Evolutionary conservation across 495 filamentous ascomycete species (phyloP).

Genomic region (Collariella sp.): DNA sequence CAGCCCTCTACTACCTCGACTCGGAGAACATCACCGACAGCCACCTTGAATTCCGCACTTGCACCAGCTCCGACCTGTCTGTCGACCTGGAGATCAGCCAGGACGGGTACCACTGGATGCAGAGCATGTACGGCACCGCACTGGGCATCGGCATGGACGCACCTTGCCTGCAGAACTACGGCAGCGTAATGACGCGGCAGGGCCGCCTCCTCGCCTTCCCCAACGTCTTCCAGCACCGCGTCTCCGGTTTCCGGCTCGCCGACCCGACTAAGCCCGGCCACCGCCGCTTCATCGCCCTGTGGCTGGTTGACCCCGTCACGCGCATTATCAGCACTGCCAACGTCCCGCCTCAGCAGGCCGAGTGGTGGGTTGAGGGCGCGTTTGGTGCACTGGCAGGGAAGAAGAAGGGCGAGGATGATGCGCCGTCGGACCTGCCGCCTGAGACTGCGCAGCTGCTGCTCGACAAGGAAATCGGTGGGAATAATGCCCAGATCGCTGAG

Average conservation of each 20-base stretch:
- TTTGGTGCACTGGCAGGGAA: neutral
- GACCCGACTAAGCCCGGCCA: constrained; percentile 46
- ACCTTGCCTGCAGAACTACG: constrained; percentile 27
- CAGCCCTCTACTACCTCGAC: constrained; percentile 54
- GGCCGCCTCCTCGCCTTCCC: constrained; percentile 36
- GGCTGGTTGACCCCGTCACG: constrained; percentile 46
- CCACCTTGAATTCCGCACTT: constrained; percentile 45
- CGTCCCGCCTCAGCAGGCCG: constrained; percentile 43
- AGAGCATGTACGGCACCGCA: constrained; percentile 21
- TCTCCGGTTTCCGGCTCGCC: constrained; percentile 39
- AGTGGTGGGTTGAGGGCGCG: constrained; percentile 33
- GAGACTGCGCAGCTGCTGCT: constrained; percentile 26
- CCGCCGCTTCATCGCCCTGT: constrained; percentile 47
- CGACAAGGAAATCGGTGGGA: constrained; percentile 24
- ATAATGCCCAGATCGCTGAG: constrained; percentile 15
- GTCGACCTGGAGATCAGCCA: constrained; percentile 5
- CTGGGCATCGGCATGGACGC: neutral
- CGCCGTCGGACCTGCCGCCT: constrained; percentile 8
- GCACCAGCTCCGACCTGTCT: constrained; percentile 25
- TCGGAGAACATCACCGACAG: constrained; percentile 50
- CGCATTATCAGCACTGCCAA: constrained; percentile 48
- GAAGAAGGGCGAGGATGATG: neutral
- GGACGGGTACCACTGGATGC: constrained; percentile 20
- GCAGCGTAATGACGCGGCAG: constrained; percentile 26
- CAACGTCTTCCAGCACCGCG: constrained; percentile 45